Percentiles rank a stretch among this genome's conserved stretches.
These are phyloP conservation scores for Macrotyloma uniflorum DNA, from an alignment of 306 rosid species.

Conservation along the genomic window DNA sequence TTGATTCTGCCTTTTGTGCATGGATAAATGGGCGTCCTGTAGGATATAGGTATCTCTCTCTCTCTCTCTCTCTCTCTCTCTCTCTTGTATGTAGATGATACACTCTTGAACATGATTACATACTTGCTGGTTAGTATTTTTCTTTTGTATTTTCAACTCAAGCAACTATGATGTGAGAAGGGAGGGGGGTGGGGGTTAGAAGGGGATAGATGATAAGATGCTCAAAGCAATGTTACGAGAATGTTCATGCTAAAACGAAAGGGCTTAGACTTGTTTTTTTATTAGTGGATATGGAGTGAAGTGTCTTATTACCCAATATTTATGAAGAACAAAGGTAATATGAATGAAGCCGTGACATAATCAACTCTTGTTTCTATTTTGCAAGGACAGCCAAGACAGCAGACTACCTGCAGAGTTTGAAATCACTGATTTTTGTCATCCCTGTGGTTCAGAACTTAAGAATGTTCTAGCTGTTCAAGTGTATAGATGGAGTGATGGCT, in stretches of 20 bases:
- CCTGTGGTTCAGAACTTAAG: slow-evolving; percentile 64
- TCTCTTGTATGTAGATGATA: background rate
- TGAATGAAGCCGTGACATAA: slow-evolving; percentile 21
- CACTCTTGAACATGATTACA: background rate
- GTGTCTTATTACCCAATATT: slow-evolving; percentile 12
- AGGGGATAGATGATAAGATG: slow-evolving; percentile 1
- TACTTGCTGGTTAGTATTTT: slow-evolving; percentile 4
- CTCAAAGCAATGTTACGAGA: background rate
- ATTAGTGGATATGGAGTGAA: background rate
- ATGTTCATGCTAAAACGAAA: background rate
- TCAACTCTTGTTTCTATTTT: slow-evolving; percentile 38
- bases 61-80: slow-evolving; percentile 4
- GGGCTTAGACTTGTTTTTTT: background rate
- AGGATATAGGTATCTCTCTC: slow-evolving; percentile 76
- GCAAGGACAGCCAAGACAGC: slow-evolving; percentile 92
- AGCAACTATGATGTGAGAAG: background rate
- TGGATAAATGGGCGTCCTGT: slow-evolving; percentile 89
- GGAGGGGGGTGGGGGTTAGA: background rate
- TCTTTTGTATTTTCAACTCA: slow-evolving; percentile 8
- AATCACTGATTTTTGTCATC: slow-evolving; percentile 83
- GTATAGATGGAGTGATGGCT: slow-evolving; percentile 92
- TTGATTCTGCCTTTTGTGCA: slow-evolving; percentile 93
- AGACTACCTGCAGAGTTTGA: slow-evolving; percentile 96
- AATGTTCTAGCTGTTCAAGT: slow-evolving; percentile 95
- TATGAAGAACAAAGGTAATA: slow-evolving; percentile 3